Conservation (phyloP, 2,329 filamentous ascomycete species). For the Setomelanomma holmii region DNA sequence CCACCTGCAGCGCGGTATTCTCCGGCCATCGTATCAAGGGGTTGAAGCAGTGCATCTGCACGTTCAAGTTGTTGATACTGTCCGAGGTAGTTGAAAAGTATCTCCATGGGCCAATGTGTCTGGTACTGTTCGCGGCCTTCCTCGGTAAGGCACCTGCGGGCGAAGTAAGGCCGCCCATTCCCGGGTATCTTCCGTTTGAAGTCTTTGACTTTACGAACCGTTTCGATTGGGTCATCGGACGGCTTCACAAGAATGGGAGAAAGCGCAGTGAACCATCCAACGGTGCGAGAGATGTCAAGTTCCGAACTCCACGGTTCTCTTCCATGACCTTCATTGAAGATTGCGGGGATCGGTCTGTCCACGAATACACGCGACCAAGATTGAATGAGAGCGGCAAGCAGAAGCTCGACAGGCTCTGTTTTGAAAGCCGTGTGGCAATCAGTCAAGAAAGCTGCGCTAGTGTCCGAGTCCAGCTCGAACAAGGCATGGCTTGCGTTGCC, state of each 20-base stretch:
- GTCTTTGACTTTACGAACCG: constrained; percentile 64
- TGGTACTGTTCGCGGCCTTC: constrained; percentile 37
- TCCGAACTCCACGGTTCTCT: constrained; percentile 51
- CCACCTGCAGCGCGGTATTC: constrained; percentile 55
- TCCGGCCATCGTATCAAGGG: constrained; percentile 55
- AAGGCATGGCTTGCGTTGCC: constrained; percentile 44
- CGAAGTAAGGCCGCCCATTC: constrained; percentile 57
- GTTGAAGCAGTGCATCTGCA: constrained; percentile 53
- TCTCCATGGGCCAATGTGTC: constrained; percentile 59
- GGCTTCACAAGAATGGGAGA: constrained; percentile 52
- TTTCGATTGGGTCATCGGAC: constrained; percentile 50
- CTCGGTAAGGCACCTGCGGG: constrained; percentile 32
- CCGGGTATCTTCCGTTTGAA: constrained; percentile 49
- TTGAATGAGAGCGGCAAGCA: constrained; percentile 63
- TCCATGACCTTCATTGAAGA: constrained; percentile 55
- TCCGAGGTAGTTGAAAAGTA: constrained; percentile 65
- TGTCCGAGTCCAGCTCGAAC: constrained; percentile 38
- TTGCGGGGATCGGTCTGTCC: constrained; percentile 59
- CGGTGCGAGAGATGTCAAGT: constrained; percentile 63
- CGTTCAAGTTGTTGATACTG: constrained; percentile 57
- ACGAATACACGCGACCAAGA: constrained; percentile 64
- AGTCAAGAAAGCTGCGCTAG: constrained; percentile 35
- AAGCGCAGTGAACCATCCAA: constrained; percentile 65
- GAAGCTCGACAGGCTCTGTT: constrained; percentile 62
- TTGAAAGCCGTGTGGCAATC: constrained; percentile 54